A percentile compares a stretch with the other conserved stretches of the same genome.
phyloP scores from a whole-genome alignment of 129 eudicot genomes.

The Flaveria brownii region DNA sequence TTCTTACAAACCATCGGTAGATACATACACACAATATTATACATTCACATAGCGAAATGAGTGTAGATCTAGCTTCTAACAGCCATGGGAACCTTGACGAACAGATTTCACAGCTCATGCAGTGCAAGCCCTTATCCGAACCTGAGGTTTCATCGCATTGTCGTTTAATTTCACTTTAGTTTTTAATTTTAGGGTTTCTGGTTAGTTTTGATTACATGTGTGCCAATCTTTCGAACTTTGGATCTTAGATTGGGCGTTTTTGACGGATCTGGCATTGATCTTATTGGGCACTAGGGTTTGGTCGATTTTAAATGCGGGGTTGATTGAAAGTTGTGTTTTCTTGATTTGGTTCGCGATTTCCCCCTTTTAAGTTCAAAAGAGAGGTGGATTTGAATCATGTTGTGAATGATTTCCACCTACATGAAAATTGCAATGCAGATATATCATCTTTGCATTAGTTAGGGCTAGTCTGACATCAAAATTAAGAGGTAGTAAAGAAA shows the following conservation, averaged over 20 bases:
- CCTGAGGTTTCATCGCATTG: constrained; percentile 42
- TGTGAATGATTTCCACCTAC: not conserved
- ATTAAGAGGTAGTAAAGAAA: too few relatives aligned
- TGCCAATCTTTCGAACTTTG: not conserved
- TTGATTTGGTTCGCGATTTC: not conserved
- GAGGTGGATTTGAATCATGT: not conserved
- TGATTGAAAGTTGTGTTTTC: not conserved
- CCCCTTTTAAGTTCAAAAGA: not conserved
- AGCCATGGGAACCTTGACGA: constrained; percentile 67
- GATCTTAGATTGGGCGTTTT: not conserved
- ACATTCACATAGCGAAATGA: constrained; percentile 42
- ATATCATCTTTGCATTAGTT: too few relatives aligned
- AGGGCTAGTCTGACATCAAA: not conserved
- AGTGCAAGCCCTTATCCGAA: constrained; percentile 83
- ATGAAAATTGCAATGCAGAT: not conserved
- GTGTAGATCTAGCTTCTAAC: constrained; percentile 62
- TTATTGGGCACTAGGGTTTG: not conserved
- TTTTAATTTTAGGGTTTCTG: constrained; percentile 7
- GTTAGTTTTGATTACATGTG: too few relatives aligned
- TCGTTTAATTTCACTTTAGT: not conserved
- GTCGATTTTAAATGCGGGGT: not conserved
- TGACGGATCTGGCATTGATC: constrained; percentile 21
- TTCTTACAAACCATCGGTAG: constrained; percentile 2
- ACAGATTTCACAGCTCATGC: constrained; percentile 72
- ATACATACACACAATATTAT: not conserved